Evolutionary conservation across 768 basidiomycete species (phyloP).

Genomic region (Tephrocybe rancida): DNA sequence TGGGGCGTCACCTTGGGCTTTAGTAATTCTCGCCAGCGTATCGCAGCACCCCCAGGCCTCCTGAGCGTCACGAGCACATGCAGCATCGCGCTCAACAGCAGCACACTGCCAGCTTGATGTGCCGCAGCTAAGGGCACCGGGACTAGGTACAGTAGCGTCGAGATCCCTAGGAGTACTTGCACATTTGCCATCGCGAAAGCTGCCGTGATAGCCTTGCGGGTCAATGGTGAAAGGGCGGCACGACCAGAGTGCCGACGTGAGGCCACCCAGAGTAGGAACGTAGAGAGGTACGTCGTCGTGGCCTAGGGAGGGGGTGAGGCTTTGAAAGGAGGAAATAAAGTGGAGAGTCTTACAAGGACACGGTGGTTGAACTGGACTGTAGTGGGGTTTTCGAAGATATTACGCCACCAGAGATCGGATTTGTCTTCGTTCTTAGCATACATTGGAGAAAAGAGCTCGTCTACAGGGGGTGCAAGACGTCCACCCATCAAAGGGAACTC

Average conservation of each 20-base stretch:
- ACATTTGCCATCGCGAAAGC: slow-evolving; percentile 83
- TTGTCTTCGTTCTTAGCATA: slow-evolving; percentile 74
- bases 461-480: slow-evolving; percentile 73
- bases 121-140: slow-evolving; percentile 90
- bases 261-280: slow-evolving; percentile 62
- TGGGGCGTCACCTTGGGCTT: too few relatives aligned
- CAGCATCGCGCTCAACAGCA: slow-evolving; percentile 80
- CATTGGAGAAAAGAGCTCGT: slow-evolving; percentile 77
- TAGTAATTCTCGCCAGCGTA: slow-evolving; percentile 59
- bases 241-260: slow-evolving; percentile 60
- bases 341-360: slow-evolving; percentile 64
- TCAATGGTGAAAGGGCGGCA: slow-evolving; percentile 64
- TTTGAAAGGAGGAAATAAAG: background rate
- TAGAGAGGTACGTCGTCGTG: slow-evolving; percentile 77
- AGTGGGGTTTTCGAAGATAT: slow-evolving; percentile 95
- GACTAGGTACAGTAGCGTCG: slow-evolving; percentile 90
- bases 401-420: slow-evolving; percentile 92
- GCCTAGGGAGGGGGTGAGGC: slow-evolving; percentile 51
- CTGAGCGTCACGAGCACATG: slow-evolving; percentile 75
- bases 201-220: slow-evolving; percentile 51
- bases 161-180: slow-evolving; percentile 67
- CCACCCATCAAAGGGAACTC: slow-evolving; percentile 98
- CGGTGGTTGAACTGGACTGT: slow-evolving; percentile 98
- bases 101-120: slow-evolving; percentile 95
- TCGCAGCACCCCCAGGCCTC: slow-evolving; percentile 67